Evolutionary conservation across 306 rosid genomes (phyloP), one percentile per base, ranked within the genome.

Genomic region (Quercus ilex): DNA sequence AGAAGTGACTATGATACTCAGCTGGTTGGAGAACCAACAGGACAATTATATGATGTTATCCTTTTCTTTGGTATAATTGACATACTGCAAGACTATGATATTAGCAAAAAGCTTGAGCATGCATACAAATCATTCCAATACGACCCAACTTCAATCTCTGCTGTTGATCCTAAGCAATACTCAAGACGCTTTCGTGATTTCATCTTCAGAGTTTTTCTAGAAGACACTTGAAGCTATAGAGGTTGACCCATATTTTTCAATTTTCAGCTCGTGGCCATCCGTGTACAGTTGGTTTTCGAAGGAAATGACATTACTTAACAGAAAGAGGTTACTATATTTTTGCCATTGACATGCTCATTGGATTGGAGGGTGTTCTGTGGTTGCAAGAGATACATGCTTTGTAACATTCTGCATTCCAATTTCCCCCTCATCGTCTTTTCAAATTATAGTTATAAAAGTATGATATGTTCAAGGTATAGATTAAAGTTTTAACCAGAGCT

Each of bases 101-200:
- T 95, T 65, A 92, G 96, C 88, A 95, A 95, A 81, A 95, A 87
- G 89, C 93, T 95, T 20, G 99, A 95, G 85, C 99, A 95, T 85
- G 99, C 98, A 2, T 93, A 91, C 91, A 95, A 95, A 81, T 93
- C 99, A 31, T 41, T 95, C 80, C 99, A 95, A 30, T 91, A 86
- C 33, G 99, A 93, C 52, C 84, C 97, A 53, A 88, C 98, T 1
- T 84, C 94, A 46, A 95, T 95, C 80, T 95, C 99, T 5, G 97
- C 99, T 4, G 98, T 95, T 41, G 99, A 95, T 91, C 99, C 99
- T 14, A 95, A 91, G 86, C 97, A 83, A 74, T 95, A 95, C 85
- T 91, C 99, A 0, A 93, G 73, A 83, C 96, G 99, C 4, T 95
- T 95, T 81, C 98, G 98, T 1, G 99, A 93, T 84, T 95, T 95